phyloP scores from a whole-genome alignment of 2,329 filamentous ascomycete species.

The Alternaria gansuensis region DNA sequence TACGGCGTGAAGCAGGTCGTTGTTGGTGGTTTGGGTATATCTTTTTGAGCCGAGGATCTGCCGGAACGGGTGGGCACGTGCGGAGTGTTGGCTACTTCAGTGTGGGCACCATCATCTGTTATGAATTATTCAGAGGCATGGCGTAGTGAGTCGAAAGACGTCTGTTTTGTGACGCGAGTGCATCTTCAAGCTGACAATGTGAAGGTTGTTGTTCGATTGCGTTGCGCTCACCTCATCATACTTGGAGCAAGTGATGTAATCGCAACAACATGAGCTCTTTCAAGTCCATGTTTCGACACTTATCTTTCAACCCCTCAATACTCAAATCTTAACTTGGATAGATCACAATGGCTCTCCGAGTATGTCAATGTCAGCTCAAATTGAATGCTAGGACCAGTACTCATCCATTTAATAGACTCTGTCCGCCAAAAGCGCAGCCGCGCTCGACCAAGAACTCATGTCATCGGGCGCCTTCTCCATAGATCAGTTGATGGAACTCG shows the following conservation, averaged over 20 bases:
- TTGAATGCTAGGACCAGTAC: background rate
- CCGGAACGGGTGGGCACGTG: constrained; percentile 24
- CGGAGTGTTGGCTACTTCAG: background rate
- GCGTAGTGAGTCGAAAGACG: too few species aligned
- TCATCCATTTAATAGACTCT: constrained; percentile 70
- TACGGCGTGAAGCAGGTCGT: background rate
- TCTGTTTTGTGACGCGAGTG: too few species aligned
- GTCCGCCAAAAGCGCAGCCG: constrained; percentile 84
- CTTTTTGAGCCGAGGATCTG: constrained; percentile 27
- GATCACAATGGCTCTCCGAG: constrained; percentile 29
- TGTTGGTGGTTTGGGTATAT: constrained; percentile 22
- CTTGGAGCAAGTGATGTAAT: constrained; percentile 46
- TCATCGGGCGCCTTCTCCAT: constrained; percentile 85
- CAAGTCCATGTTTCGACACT: background rate
- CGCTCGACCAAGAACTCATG: constrained; percentile 95
- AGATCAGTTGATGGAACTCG: constrained; percentile 97
- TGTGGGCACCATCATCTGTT: background rate
- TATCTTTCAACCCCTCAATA: background rate
- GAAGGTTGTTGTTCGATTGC: background rate
- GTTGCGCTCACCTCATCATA: background rate
- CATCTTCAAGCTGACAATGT: background rate
- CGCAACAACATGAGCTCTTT: constrained; percentile 18
- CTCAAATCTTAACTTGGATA: background rate
- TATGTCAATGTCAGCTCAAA: background rate
- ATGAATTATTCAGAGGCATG: too few species aligned